Percentiles rank a stretch among this genome's conserved stretches.
Evolutionary conservation across 495 filamentous ascomycete genomes (phyloP).

Genomic region (Cetradonia linearis): DNA sequence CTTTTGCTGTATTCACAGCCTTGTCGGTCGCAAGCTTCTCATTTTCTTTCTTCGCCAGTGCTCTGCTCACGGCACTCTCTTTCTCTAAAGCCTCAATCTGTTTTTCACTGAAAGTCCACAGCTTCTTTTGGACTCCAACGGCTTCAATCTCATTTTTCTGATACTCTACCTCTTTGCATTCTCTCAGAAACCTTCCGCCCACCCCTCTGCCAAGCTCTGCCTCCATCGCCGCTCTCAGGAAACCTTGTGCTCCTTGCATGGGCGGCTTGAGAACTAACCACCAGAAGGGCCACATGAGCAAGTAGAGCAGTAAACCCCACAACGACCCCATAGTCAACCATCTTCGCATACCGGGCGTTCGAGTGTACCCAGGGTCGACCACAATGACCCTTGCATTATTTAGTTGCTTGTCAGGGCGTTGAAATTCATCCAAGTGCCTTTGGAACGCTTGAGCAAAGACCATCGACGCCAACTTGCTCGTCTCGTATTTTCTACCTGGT

Average conservation of each 20-base stretch:
- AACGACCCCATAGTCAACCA: constrained; percentile 79
- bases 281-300: constrained; percentile 65
- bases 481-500: constrained; percentile 51
- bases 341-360: constrained; percentile 77
- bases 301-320: constrained; percentile 69
- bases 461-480: constrained; percentile 84
- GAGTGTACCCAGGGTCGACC: constrained; percentile 72
- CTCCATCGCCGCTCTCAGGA: constrained; percentile 80
- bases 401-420: constrained; percentile 70
- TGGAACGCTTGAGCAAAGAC: constrained; percentile 80
- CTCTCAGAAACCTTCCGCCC: constrained; percentile 68
- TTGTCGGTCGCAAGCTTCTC: constrained; percentile 39
- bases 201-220: constrained; percentile 47
- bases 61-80: constrained; percentile 57
- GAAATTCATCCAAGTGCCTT: constrained; percentile 71
- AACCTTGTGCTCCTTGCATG: constrained; percentile 71
- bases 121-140: constrained; percentile 63
- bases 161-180: constrained; percentile 67
- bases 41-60: constrained; percentile 56
- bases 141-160: constrained; percentile 65
- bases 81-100: constrained; percentile 77
- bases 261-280: constrained; percentile 85
- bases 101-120: constrained; percentile 84
- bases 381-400: constrained; percentile 70
- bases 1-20: constrained; percentile 29